Conservation (phyloP, 768 basidiomycete species). For the Suillus cothurnatus region DNA sequence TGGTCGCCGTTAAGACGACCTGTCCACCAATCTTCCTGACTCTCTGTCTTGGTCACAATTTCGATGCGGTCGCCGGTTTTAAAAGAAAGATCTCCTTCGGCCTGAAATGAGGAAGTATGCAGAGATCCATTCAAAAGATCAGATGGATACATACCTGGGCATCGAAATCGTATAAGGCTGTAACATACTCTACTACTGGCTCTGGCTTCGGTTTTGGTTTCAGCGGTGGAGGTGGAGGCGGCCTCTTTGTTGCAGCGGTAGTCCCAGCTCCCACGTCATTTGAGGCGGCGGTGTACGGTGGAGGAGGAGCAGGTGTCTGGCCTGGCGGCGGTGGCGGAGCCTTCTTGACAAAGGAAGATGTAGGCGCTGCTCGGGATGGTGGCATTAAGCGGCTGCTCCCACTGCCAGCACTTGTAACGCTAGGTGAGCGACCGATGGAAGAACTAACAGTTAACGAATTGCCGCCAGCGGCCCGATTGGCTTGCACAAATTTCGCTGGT, state of each 20-base stretch:
- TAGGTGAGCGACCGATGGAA: slow-evolving; percentile 36
- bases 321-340: slow-evolving; percentile 39
- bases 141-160: slow-evolving; percentile 65
- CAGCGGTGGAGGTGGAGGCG: slow-evolving; percentile 90
- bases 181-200: slow-evolving; percentile 71
- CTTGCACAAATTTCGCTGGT: slow-evolving; percentile 70
- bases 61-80: slow-evolving; percentile 89
- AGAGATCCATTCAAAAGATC: not conserved
- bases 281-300: slow-evolving; percentile 39
- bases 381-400: slow-evolving; percentile 27
- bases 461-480: slow-evolving; percentile 40
- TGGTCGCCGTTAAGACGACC: slow-evolving; percentile 79
- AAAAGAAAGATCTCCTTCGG: slow-evolving; percentile 92
- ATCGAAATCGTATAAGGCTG: slow-evolving; percentile 92
- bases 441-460: slow-evolving; percentile 38
- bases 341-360: slow-evolving; percentile 42
- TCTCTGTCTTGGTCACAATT: slow-evolving; percentile 79
- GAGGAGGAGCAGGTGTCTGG: slow-evolving; percentile 46
- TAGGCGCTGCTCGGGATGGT: slow-evolving; percentile 17
- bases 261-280: slow-evolving; percentile 25
- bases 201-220: slow-evolving; percentile 83
- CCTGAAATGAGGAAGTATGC: slow-evolving; percentile 40
- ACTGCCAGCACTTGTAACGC: slow-evolving; percentile 28
- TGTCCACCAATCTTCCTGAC: slow-evolving; percentile 97
- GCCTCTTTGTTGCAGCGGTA: slow-evolving; percentile 58